Percentiles rank a stretch among this genome's conserved stretches.
phyloP scores from a whole-genome alignment of 768 basidiomycete species.

The Boletus pseudo-olivaceus region DNA sequence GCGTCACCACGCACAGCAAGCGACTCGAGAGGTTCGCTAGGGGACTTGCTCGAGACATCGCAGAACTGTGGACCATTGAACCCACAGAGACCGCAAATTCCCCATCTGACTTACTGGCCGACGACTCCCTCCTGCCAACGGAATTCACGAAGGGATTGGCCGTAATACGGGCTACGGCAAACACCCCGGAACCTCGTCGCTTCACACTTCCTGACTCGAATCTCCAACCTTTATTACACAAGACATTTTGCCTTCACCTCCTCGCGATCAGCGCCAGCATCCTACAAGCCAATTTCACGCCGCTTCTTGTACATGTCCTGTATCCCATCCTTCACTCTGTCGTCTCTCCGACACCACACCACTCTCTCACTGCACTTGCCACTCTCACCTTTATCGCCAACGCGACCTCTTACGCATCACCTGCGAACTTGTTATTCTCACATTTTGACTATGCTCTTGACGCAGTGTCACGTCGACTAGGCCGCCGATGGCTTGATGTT shows the following conservation, averaged over 20 bases:
- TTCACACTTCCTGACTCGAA: conserved; percentile 25
- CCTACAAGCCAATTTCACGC: conserved; percentile 65
- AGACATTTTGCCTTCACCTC: conserved; percentile 66
- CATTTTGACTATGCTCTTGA: conserved; percentile 98
- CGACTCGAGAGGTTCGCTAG: conserved; percentile 63
- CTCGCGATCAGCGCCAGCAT: conserved; percentile 70
- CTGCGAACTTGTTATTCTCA: conserved; percentile 82
- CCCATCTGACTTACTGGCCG: conserved; percentile 7
- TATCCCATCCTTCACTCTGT: conserved; percentile 88
- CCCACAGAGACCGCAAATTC: conserved; percentile 29
- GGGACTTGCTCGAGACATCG: conserved; percentile 56
- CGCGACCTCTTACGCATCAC: conserved; percentile 84
- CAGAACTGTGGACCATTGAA: conserved; percentile 67
- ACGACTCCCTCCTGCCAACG: conserved; percentile 43
- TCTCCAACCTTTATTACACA: conserved; percentile 65
- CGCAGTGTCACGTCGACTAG: conserved; percentile 79
- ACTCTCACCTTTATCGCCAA: conserved; percentile 67
- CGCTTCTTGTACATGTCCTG: conserved; percentile 70
- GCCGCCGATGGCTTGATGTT: conserved; percentile 76
- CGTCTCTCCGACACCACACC: conserved; percentile 63
- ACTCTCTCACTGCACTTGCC: conserved; percentile 74
- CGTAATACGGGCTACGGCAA: conserved; percentile 56
- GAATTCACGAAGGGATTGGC: conserved; percentile 67
- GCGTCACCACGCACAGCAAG: conserved; percentile 33
- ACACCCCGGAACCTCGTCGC: conserved; percentile 38